Evolutionary conservation across 1,284 basidiomycete species (phyloP), one percentile per base, ranked within the genome.

Genomic region (Irpex sp.): DNA sequence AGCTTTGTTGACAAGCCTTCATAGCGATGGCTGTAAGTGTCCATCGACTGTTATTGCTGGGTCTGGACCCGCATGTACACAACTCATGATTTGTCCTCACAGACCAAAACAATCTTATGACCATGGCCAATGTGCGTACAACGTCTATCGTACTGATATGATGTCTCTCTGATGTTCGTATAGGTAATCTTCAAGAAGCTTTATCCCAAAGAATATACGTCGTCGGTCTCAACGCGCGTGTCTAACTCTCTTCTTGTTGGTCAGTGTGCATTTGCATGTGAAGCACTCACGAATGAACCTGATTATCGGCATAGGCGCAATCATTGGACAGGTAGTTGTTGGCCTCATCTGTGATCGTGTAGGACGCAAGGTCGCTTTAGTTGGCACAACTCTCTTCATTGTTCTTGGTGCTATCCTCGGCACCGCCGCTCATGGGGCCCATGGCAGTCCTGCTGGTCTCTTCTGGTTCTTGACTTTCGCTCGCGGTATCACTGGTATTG

Each of bases 381-480:
- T 92, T 19, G 71, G 81, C 36, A 91, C 92, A 3, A 93, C 91
- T 0, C 68, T 85, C 36, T 71, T 90, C 36, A 91, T 93, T 65
- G 85, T 90, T 57, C 61, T 92, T 39, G 92, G 92, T 36, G 86
- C 87, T 15, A 89, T 82, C 35, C 80, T 93, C 43, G 84, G 83
- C 6, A 92, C 91, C 1, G 90, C 87, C 4, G 87, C 92, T 11
- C 83, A 87, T 68, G 90, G 87, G 1, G 80, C 82, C 0, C 74
- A 84, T 53, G 85, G 85, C 57, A 87, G 80, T 65, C 76, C 78
- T 59, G 68, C 78, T 69, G 89, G 87, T 31, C 76, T 93, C 54
- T 89, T 92, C 70, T 93, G 91, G 91, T 90, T 89, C 74, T 76
- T 92, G 66, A 90, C 89, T 0, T 75, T 93, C 64, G 87, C 89